Evolutionary conservation across 495 filamentous ascomycete genomes (phyloP).

Genomic region (Clavariopsis aquatica): DNA sequence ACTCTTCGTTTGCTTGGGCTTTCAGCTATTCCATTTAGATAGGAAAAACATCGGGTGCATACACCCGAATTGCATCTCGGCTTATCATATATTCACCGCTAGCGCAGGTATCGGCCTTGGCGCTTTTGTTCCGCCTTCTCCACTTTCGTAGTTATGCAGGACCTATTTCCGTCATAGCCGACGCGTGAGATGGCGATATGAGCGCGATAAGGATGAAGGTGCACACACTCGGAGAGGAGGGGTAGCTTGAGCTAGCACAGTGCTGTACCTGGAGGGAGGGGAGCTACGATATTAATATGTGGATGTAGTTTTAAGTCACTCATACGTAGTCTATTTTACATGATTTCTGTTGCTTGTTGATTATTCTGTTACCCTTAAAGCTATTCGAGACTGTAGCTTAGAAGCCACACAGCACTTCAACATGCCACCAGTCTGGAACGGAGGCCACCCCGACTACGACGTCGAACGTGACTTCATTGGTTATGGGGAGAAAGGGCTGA

Average conservation of each 20-base stretch:
- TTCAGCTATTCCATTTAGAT: too few relatives aligned
- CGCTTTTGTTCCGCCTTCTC: not conserved
- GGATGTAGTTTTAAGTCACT: not conserved
- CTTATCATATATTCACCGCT: conserved; percentile 12
- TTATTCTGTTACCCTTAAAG: too few relatives aligned
- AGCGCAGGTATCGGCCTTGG: conserved; percentile 21
- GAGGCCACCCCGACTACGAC: conserved; percentile 36
- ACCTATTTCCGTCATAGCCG: not conserved
- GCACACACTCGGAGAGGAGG: not conserved
- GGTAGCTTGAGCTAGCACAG: not conserved
- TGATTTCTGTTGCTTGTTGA: not conserved
- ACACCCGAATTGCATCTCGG: not conserved
- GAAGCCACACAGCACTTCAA: not conserved
- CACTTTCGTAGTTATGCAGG: not conserved
- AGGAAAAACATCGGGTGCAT: conserved; percentile 12
- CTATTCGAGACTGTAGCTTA: not conserved
- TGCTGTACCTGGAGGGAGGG: not conserved
- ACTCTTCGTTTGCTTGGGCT: too few relatives aligned
- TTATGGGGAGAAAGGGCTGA: conserved; percentile 44
- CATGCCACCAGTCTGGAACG: conserved; percentile 20
- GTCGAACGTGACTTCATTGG: conserved; percentile 39
- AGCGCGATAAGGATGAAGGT: conserved; percentile 16
- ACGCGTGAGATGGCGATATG: conserved; percentile 2
- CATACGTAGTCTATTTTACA: not conserved
- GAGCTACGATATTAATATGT: not conserved